These are phyloP conservation scores for Thielaviopsis euricoi DNA, from an alignment of 2,329 filamentous ascomycete species.

Conservation along the genomic window DNA sequence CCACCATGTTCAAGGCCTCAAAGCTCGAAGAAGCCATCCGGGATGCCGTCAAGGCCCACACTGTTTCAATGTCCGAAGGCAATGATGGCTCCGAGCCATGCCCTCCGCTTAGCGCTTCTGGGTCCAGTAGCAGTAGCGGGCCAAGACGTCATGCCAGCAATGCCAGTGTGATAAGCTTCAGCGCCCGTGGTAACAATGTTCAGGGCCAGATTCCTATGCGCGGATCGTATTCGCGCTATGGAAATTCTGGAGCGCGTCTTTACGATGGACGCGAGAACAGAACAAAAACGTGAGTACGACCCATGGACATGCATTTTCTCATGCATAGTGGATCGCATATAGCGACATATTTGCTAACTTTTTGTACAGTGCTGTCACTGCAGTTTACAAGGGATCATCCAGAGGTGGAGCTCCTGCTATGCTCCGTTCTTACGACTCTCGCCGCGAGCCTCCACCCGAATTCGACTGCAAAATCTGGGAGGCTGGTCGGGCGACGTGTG, in stretches of 20 bases:
- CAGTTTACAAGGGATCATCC: conserved; percentile 70
- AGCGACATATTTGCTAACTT: neutral
- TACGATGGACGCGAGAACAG: conserved; percentile 76
- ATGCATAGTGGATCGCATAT: neutral
- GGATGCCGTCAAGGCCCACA: conserved; percentile 75
- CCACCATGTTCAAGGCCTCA: conserved; percentile 91
- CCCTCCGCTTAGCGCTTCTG: conserved; percentile 21
- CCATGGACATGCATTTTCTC: neutral
- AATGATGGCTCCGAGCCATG: conserved; percentile 48
- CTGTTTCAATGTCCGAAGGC: conserved; percentile 62
- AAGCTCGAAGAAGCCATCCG: conserved; percentile 87
- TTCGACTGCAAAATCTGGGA: conserved; percentile 96
- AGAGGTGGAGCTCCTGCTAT: conserved; percentile 53
- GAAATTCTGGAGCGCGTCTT: conserved; percentile 71
- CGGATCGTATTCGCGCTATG: conserved; percentile 41
- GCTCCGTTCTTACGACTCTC: conserved; percentile 85
- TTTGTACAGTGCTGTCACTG: conserved; percentile 67
- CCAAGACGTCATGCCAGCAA: conserved; percentile 56
- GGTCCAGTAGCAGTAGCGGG: conserved; percentile 24
- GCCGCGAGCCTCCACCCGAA: conserved; percentile 77
- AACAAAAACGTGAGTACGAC: conserved; percentile 63
- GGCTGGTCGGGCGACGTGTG: conserved; percentile 83
- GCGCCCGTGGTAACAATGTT: conserved; percentile 43
- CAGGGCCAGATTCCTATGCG: conserved; percentile 41
- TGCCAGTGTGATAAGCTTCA: conserved; percentile 69